phyloP scores from a whole-genome alignment of 2,329 filamentous ascomycete genomes.

The Atkinsonella texensis region DNA sequence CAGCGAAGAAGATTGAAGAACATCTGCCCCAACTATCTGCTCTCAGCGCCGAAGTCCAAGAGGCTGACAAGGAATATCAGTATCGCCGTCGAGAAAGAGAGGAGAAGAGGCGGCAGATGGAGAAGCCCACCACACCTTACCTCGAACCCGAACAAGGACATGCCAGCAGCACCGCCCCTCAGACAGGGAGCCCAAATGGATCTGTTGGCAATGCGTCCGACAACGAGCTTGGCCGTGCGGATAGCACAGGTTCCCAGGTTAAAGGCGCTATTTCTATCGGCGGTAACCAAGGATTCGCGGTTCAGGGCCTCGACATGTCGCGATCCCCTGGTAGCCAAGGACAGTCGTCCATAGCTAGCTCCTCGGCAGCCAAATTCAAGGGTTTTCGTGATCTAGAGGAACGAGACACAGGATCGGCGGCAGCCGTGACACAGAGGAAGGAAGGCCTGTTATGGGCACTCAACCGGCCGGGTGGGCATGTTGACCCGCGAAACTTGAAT shows the following conservation, averaged over 20 bases:
- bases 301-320: constrained; percentile 32
- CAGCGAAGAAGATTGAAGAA: constrained; percentile 76
- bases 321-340: constrained; percentile 45
- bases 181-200: constrained; percentile 28
- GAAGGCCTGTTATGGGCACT: constrained; percentile 92
- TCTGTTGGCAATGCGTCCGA: constrained; percentile 44
- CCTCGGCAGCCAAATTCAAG: constrained; percentile 58
- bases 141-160: constrained; percentile 54
- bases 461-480: constrained; percentile 84
- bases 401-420: constrained; percentile 46
- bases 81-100: constrained; percentile 91
- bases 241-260: constrained; percentile 62
- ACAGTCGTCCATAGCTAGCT: constrained; percentile 35
- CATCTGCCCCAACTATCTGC: constrained; percentile 85
- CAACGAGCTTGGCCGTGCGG: constrained; percentile 57
- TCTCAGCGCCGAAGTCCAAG: constrained; percentile 74
- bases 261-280: constrained; percentile 38
- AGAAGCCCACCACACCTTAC: constrained; percentile 72
- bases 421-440: constrained; percentile 54
- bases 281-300: constrained; percentile 16
- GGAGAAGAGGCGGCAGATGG: constrained; percentile 79
- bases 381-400: constrained; percentile 90
- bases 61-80: constrained; percentile 93
- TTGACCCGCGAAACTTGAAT: constrained; percentile 88
- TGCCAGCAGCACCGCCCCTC: constrained; percentile 22